Conservation (phyloP, 257 asterid genomes). For the Haberlea rhodopensis region DNA sequence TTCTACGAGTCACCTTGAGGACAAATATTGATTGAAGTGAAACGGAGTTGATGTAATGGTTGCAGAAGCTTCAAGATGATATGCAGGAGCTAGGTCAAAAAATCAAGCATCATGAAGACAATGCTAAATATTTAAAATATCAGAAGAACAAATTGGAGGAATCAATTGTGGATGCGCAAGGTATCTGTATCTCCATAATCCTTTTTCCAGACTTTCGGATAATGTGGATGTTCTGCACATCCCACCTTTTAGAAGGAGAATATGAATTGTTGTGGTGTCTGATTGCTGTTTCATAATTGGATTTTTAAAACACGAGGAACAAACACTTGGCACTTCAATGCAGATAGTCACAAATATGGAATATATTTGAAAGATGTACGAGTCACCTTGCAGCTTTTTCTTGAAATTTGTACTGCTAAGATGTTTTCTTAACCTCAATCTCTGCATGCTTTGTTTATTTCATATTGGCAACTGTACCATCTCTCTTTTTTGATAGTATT, state of each 20-base stretch:
- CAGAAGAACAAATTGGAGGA: conserved; percentile 46
- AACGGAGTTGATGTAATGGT: background rate
- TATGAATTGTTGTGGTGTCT: background rate
- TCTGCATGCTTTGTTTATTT: conserved; percentile 5
- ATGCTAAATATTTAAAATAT: conserved; percentile 42
- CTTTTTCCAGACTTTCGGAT: background rate
- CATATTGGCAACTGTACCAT: background rate
- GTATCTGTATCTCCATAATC: conserved; percentile 26
- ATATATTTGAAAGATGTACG: conserved; percentile 1
- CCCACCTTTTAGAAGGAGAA: background rate
- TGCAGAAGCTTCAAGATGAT: conserved; percentile 12
- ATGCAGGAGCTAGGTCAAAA: conserved; percentile 36
- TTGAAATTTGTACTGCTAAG: conserved; percentile 12
- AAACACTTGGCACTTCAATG: conserved; percentile 15
- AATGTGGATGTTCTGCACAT: background rate
- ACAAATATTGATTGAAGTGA: background rate
- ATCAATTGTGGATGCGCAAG: conserved; percentile 52
- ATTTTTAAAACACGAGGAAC: background rate
- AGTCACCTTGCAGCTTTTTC: conserved; percentile 5
- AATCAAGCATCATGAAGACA: conserved; percentile 61
- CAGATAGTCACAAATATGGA: background rate
- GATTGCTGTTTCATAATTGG: background rate
- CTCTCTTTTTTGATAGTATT: conserved; percentile 3
- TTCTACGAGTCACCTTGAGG: background rate
- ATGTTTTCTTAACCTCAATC: conserved; percentile 16